These are phyloP conservation scores for Aegilops umbellulata DNA, from an alignment of 176 grass and related monocot genomes.

Conservation along the genomic window DNA sequence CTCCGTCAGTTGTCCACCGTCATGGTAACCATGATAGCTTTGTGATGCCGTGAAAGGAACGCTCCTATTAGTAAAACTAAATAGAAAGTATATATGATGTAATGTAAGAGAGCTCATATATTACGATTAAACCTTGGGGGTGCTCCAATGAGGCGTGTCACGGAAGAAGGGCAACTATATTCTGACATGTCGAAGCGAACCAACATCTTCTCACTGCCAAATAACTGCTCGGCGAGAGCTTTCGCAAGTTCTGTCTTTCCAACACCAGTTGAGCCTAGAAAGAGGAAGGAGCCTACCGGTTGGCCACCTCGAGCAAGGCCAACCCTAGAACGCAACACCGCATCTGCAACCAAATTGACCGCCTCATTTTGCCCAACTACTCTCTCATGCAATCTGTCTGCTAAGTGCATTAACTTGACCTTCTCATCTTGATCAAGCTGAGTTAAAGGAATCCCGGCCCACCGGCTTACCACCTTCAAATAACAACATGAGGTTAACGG, in stretches of 20 bases:
- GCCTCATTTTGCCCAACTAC: conserved; percentile 42
- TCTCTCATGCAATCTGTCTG: conserved; percentile 24
- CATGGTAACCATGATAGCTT: conserved; percentile 23
- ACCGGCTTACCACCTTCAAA: background rate
- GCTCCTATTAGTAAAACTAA: background rate
- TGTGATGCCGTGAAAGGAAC: background rate
- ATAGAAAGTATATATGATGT: background rate
- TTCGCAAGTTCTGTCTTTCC: conserved; percentile 49
- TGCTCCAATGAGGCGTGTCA: conserved; percentile 35
- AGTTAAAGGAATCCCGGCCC: background rate
- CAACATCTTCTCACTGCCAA: conserved; percentile 22
- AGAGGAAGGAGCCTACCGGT: conserved; percentile 28
- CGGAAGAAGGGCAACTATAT: conserved; percentile 5
- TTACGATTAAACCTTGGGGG: conserved; percentile 8
- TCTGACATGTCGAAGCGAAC: conserved; percentile 41
- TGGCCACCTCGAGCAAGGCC: conserved; percentile 20
- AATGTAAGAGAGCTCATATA: background rate
- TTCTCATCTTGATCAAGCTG: conserved; percentile 15
- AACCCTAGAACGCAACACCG: conserved; percentile 26
- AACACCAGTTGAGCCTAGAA: conserved; percentile 40
- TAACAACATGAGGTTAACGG: background rate
- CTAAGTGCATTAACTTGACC: conserved; percentile 15
- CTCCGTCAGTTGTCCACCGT: conserved; percentile 41
- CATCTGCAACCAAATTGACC: conserved; percentile 11
- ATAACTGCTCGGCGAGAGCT: conserved; percentile 34